Base-by-base conservation (phyloP, 352 stramenopile species). In the Pythium vanterpoolii region DNA sequence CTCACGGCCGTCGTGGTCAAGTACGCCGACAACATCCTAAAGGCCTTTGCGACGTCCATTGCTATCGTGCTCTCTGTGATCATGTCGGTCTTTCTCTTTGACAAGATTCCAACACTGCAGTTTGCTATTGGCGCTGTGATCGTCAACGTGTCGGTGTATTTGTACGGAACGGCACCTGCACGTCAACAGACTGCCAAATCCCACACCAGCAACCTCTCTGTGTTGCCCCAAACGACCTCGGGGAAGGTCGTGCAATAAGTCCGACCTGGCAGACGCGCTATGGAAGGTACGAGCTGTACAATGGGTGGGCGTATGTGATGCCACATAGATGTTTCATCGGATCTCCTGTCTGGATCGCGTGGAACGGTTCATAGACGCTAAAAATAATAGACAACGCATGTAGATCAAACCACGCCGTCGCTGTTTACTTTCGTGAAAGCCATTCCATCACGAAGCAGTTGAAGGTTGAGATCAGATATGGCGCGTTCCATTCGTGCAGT, bases 1-100 rank as follows among this genome's bases (percentile, higher is more conserved):
- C 75, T 95, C 42, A 93, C 83, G 5, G 85, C 85, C 14, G 80
- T 92, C 5, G 85, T 95, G 21, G 83, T 95, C 57, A 92, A 92
- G 58, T 95, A 93, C 55, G 83, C 85, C 19, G 85, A 95, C 68
- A 95, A 95, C 57, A 89, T 95, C 56, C 64, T 95, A 62, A 95
- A 95, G 69, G 84, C 77, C 16, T 95, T 95, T 43, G 83, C 83
- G 3, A 95, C 85, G 39, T 92, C 85, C 9, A 90, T 95, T 51
- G 83, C 83, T 7, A 80, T 93, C 26, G 74, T 95, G 28, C 66
- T 95, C 1, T 92, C 80, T 16, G 82, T 91, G 49, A 79, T 95
- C 52, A 74, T 93, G 64, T 91, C 83, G 58, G 79, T 90, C 31
- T 91, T 93, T 53, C 58, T 95, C 14, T 95, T 95, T 34, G 76